Evolutionary conservation across 2,329 filamentous ascomycete species (phyloP).

Genomic region (Aureobasidium namibiae): DNA sequence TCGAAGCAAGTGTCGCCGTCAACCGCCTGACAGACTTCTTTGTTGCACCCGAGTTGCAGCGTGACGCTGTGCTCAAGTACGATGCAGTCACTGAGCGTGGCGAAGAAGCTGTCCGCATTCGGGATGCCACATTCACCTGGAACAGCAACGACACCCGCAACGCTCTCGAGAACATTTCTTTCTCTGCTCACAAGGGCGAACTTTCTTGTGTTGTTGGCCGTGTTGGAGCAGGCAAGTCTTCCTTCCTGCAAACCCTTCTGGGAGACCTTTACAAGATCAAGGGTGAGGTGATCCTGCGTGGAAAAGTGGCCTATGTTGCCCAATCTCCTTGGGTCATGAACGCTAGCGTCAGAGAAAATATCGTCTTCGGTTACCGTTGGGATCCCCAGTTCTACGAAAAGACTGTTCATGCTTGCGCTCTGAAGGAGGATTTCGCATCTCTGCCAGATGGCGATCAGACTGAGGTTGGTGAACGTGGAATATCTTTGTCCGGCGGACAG

Average conservation of each 20-base stretch:
- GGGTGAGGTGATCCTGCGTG: conserved; percentile 74
- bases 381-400: conserved; percentile 91
- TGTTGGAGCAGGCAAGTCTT: conserved; percentile 94
- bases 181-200: conserved; percentile 84
- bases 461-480: conserved; percentile 91
- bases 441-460: conserved; percentile 95
- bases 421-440: conserved; percentile 82
- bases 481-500: conserved; percentile 90
- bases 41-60: conserved; percentile 79
- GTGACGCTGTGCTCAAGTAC: conserved; percentile 66
- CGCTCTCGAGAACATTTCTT: conserved; percentile 74
- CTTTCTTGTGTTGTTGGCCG: conserved; percentile 87
- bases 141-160: conserved; percentile 65
- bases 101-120: conserved; percentile 77
- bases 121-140: conserved; percentile 89
- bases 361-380: conserved; percentile 90
- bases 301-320: conserved; percentile 80
- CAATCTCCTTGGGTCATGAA: conserved; percentile 98
- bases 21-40: conserved; percentile 78
- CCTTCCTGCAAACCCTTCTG: conserved; percentile 76
- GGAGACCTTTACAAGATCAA: conserved; percentile 87
- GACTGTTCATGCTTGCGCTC: conserved; percentile 83
- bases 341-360: conserved; percentile 93
- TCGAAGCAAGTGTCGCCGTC: conserved; percentile 91
- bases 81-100: conserved; percentile 65